Evolutionary conservation across 371 early-diverging fungal species (phyloP).

Genomic region (Saksenaea oblongispora): DNA sequence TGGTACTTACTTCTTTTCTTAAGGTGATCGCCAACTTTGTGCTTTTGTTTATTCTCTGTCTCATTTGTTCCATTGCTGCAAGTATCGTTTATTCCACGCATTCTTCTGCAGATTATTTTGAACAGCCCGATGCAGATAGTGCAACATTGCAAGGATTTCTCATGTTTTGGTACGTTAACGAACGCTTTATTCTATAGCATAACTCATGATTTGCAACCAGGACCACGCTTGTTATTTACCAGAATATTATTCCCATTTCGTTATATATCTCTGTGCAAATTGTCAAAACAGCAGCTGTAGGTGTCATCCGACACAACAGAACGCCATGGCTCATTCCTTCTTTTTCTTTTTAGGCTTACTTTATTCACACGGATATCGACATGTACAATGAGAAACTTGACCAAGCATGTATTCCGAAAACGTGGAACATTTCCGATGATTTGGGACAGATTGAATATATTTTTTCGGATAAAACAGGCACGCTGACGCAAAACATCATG

Average conservation of each 20-base stretch:
- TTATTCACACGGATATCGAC: conserved; percentile 85
- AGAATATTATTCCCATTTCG: conserved; percentile 84
- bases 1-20: neutral
- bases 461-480: conserved; percentile 93
- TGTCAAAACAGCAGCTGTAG: conserved; percentile 73
- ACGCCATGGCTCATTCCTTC: conserved; percentile 20
- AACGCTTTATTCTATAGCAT: neutral
- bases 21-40: conserved; percentile 53
- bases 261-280: conserved; percentile 95
- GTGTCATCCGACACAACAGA: conserved; percentile 7
- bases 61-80: conserved; percentile 70
- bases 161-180: conserved; percentile 44
- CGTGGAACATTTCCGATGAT: conserved; percentile 87
- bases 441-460: conserved; percentile 93
- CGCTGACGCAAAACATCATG: conserved; percentile 83
- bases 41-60: conserved; percentile 54
- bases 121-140: conserved; percentile 41
- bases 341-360: conserved; percentile 55
- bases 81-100: conserved; percentile 41
- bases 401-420: conserved; percentile 82
- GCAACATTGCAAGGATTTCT: conserved; percentile 52
- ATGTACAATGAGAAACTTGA: conserved; percentile 84
- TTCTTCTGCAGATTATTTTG: conserved; percentile 37
- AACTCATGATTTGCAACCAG: conserved; percentile 2
- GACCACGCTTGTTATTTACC: conserved; percentile 50